Conservation (phyloP, 108 stramenopile species). For the Nitzschia inconspicua region DNA sequence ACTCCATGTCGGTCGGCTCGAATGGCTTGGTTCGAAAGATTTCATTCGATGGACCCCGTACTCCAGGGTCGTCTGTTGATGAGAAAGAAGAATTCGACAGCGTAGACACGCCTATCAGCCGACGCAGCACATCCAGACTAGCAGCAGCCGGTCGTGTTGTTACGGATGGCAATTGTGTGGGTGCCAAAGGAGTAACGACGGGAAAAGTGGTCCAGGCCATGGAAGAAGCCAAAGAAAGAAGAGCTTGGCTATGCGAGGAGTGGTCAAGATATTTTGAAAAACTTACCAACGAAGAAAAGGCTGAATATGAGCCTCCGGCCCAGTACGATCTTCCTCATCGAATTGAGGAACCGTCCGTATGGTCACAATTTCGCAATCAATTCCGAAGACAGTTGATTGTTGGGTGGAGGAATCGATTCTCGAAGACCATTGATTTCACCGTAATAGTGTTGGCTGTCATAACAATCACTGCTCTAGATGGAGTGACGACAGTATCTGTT, state of each 20-base stretch:
- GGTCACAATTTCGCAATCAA: conserved; percentile 24
- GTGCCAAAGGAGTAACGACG: conserved; percentile 13
- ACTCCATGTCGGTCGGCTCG: no score
- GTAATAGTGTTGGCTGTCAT: conserved; percentile 32
- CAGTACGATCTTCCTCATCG: conserved; percentile 18
- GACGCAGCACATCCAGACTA: not conserved
- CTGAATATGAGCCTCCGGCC: conserved; percentile 18
- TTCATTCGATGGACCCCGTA: no score
- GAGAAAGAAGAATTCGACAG: not conserved
- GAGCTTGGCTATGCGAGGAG: conserved; percentile 22
- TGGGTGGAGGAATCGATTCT: conserved; percentile 24
- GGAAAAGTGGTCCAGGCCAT: conserved; percentile 18
- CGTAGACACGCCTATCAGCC: not conserved
- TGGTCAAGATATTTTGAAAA: conserved; percentile 22
- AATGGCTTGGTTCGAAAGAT: no score
- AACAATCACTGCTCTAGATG: conserved; percentile 26
- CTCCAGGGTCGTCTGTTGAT: no score
- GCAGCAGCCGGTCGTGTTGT: not conserved
- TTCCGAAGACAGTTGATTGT: conserved; percentile 20
- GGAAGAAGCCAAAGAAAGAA: conserved; percentile 13
- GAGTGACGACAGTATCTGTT: conserved; percentile 3
- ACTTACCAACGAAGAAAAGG: not conserved
- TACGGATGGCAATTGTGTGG: conserved; percentile 9
- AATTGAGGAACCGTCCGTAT: conserved; percentile 7
- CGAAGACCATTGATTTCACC: conserved; percentile 21